Conservation (phyloP, 148 eudicot species). For the Vaccinium darrowii region DNA sequence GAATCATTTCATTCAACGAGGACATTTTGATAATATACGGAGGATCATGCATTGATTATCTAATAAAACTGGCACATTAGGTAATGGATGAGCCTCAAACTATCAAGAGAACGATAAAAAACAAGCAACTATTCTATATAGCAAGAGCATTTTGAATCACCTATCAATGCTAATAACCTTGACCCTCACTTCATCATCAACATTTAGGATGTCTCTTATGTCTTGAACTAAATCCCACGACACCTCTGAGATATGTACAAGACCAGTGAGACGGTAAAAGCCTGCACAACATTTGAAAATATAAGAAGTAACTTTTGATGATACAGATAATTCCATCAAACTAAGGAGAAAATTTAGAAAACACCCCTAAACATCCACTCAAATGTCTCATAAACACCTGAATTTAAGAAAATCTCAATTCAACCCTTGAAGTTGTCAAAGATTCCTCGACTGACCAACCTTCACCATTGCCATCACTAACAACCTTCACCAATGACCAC, state of each 20-base stretch:
- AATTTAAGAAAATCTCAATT: not conserved
- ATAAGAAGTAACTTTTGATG: not conserved
- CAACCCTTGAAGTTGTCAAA: not conserved
- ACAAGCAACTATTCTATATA: not conserved
- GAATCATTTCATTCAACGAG: not conserved
- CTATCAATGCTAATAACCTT: conserved; percentile 72
- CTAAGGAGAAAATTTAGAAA: not conserved
- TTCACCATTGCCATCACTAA: not conserved
- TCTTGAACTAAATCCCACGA: conserved; percentile 97
- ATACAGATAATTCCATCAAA: not conserved
- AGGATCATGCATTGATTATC: conserved; percentile 1
- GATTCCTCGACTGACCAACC: not conserved
- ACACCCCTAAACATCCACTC: not conserved
- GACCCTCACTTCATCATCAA: conserved; percentile 76
- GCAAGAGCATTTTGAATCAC: conserved; percentile 32
- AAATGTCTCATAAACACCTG: not conserved
- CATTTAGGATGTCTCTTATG: conserved; percentile 68
- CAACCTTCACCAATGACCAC: not conserved
- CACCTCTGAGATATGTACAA: conserved; percentile 93
- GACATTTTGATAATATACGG: not conserved
- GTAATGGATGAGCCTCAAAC: not conserved
- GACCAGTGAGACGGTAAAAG: conserved; percentile 77
- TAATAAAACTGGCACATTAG: not conserved
- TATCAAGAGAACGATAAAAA: not conserved
- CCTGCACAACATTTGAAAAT: conserved; percentile 51